These are phyloP conservation scores for Suillus clintonianus DNA, from an alignment of 768 basidiomycete species.

Conservation along the genomic window DNA sequence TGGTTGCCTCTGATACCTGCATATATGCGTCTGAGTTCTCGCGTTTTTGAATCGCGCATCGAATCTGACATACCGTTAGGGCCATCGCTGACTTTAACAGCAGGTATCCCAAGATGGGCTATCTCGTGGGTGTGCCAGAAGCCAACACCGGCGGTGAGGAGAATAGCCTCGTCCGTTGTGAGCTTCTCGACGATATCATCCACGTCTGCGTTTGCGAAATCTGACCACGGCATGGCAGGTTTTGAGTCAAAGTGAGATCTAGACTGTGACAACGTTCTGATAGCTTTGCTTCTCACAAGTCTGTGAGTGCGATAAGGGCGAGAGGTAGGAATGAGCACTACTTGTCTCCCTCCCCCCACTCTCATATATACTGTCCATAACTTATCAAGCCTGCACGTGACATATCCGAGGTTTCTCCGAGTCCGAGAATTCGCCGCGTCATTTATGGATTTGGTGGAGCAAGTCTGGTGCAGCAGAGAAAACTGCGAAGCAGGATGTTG, in stretches of 20 bases:
- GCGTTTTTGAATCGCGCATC: neutral
- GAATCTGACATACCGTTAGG: slow-evolving; percentile 58
- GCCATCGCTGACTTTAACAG: slow-evolving; percentile 80
- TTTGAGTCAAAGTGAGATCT: neutral
- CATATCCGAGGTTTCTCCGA: slow-evolving; percentile 1
- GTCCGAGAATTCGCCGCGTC: slow-evolving; percentile 6
- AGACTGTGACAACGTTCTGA: neutral
- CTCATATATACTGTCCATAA: slow-evolving; percentile 7
- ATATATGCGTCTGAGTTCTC: neutral
- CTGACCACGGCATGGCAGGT: slow-evolving; percentile 59
- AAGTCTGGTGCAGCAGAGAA: neutral
- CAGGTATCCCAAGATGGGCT: slow-evolving; percentile 67
- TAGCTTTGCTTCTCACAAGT: slow-evolving; percentile 1
- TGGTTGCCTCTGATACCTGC: slow-evolving; percentile 65
- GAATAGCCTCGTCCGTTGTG: slow-evolving; percentile 74
- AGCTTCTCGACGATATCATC: slow-evolving; percentile 63
- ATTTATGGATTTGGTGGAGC: neutral
- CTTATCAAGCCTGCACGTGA: slow-evolving; percentile 19
- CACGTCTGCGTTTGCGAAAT: slow-evolving; percentile 66
- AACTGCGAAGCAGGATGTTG: neutral
- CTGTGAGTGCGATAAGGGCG: slow-evolving; percentile 7
- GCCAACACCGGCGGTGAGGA: slow-evolving; percentile 70
- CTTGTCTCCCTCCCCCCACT: neutral
- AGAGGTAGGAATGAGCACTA: slow-evolving; percentile 1
- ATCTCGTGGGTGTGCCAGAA: slow-evolving; percentile 76